phyloP scores from a whole-genome alignment of 106 monocot genomes.

The Iris macrosiphon region DNA sequence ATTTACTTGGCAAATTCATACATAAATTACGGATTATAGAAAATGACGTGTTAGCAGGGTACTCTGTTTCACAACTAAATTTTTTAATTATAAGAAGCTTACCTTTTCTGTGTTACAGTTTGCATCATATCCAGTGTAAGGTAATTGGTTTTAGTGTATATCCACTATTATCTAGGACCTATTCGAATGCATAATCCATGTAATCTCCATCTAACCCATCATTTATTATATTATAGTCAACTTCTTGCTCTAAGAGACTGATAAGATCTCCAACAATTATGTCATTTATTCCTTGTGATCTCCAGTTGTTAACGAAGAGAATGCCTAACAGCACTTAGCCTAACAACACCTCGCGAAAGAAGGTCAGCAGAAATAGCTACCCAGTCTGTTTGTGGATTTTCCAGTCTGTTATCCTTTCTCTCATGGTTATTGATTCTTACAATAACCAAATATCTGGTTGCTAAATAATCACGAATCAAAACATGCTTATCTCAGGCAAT shows the following conservation, averaged over 20 bases:
- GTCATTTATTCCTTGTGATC: slow-evolving; percentile 50
- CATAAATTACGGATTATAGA: not conserved
- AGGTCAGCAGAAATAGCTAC: not conserved
- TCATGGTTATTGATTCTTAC: no score
- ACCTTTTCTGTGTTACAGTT: slow-evolving; percentile 29
- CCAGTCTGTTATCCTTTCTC: no score
- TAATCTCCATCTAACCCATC: slow-evolving; percentile 46
- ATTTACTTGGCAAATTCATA: no score
- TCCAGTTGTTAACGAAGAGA: slow-evolving; percentile 56
- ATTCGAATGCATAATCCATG: slow-evolving; percentile 64
- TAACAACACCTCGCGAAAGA: slow-evolving; percentile 28
- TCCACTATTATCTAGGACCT: slow-evolving; percentile 41
- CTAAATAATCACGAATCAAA: no score
- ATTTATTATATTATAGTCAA: slow-evolving; percentile 50
- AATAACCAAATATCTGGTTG: no score
- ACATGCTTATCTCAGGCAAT: no score
- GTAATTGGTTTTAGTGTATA: slow-evolving; percentile 41
- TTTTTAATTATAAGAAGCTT: not conserved
- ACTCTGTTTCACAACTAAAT: no score
- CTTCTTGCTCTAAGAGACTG: slow-evolving; percentile 60
- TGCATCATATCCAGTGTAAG: slow-evolving; percentile 27
- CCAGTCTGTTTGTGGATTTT: no score
- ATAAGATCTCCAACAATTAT: slow-evolving; percentile 41
- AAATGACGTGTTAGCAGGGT: no score
- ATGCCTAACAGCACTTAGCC: slow-evolving; percentile 74